Percentiles rank a stretch among this genome's conserved stretches.
phyloP scores from a whole-genome alignment of 2,329 filamentous ascomycete species.

The Fusarium paranaense region DNA sequence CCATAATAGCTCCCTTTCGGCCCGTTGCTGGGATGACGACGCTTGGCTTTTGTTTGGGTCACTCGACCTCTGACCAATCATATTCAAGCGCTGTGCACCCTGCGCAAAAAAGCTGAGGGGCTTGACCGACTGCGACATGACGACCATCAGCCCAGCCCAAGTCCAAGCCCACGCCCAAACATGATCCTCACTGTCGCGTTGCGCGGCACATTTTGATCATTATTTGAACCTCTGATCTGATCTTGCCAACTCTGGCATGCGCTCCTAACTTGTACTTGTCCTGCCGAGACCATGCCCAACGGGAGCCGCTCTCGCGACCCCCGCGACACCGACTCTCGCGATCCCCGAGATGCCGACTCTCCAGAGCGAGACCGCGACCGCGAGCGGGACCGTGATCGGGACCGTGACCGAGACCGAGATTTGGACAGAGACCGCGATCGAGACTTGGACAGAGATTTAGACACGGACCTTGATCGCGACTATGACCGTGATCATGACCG shows the following conservation, averaged over 20 bases:
- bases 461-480: conserved; percentile 8
- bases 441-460: conserved; percentile 13
- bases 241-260: conserved; percentile 28
- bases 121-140: conserved; percentile 35
- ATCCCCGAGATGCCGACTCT: conserved; percentile 38
- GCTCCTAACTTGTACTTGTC: conserved; percentile 21
- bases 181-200: conserved; percentile 19
- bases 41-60: conserved; percentile 32
- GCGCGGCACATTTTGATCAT: conserved; percentile 6
- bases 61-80: conserved; percentile 31
- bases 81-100: conserved; percentile 21
- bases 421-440: conserved; percentile 21
- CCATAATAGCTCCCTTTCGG: not conserved
- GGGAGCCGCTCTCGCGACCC: conserved; percentile 38
- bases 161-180: conserved; percentile 10
- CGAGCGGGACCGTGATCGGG: not conserved
- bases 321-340: conserved; percentile 38
- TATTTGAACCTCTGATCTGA: not conserved
- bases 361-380: conserved; percentile 21
- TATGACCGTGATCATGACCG: conserved; percentile 7
- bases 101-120: conserved; percentile 39
- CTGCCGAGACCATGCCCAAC: conserved; percentile 37
- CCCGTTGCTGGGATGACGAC: conserved; percentile 35
- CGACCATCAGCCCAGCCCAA: conserved; percentile 12
- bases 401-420: conserved; percentile 14